Conservation (phyloP, 2,329 filamentous ascomycete genomes). For the Hirsutella thompsonii region DNA sequence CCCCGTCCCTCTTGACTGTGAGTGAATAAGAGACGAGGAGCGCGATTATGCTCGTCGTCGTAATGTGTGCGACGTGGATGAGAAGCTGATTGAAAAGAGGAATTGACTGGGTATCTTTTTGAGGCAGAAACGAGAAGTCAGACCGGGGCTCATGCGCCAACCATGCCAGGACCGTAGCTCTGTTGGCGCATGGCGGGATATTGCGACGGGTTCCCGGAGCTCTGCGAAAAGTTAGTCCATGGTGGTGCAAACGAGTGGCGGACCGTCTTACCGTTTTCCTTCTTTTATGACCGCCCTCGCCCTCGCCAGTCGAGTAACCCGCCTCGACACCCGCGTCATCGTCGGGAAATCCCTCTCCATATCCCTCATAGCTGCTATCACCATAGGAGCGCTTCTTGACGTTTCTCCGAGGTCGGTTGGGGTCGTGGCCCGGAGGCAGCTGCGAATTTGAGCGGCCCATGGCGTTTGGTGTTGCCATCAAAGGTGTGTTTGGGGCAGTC, state of each 20-base stretch:
- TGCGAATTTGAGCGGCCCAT: slow-evolving; percentile 24
- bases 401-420: slow-evolving; percentile 46
- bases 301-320: slow-evolving; percentile 61
- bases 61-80: slow-evolving; percentile 1
- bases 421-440: slow-evolving; percentile 27
- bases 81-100: slow-evolving; percentile 1
- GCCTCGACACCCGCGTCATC: slow-evolving; percentile 46
- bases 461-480: slow-evolving; percentile 19
- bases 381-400: slow-evolving; percentile 66
- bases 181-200: slow-evolving; percentile 34
- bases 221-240: slow-evolving; percentile 22
- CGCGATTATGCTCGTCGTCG: neutral
- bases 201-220: slow-evolving; percentile 28
- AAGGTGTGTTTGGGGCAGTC: slow-evolving; percentile 40
- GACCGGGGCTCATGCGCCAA: slow-evolving; percentile 32
- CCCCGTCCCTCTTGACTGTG: neutral
- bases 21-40: neutral
- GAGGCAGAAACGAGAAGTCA: slow-evolving; percentile 1
- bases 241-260: too few relatives aligned
- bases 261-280: slow-evolving; percentile 45
- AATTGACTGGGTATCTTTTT: slow-evolving; percentile 1
- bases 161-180: slow-evolving; percentile 46
- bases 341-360: slow-evolving; percentile 58
- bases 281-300: slow-evolving; percentile 52
- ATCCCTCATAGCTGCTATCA: slow-evolving; percentile 62